Evolutionary conservation across 2,329 filamentous ascomycete species (phyloP).

Genomic region (Alternaria panax): DNA sequence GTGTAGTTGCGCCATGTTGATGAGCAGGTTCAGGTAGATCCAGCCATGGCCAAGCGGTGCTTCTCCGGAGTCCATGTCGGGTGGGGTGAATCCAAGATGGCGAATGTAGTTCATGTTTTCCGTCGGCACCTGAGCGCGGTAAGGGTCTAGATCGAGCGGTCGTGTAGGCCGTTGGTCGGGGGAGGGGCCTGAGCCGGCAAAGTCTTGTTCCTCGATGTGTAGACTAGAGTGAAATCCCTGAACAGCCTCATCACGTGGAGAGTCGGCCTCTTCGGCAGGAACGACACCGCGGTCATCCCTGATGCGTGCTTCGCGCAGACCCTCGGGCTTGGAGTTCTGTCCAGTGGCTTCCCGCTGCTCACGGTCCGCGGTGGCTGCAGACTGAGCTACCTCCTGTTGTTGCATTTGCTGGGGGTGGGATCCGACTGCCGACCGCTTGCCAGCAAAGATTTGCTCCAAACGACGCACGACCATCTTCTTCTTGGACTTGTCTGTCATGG

Average conservation of each 20-base stretch:
- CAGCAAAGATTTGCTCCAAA: constrained; percentile 82
- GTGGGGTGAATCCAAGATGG: constrained; percentile 73
- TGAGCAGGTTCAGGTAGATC: constrained; percentile 82
- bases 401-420: constrained; percentile 60
- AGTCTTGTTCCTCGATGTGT: constrained; percentile 35
- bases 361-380: constrained; percentile 59
- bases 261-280: constrained; percentile 26
- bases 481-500: constrained; percentile 75
- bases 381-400: constrained; percentile 65
- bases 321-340: constrained; percentile 47
- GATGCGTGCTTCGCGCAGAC: constrained; percentile 56
- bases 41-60: constrained; percentile 75
- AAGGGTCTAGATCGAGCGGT: constrained; percentile 77
- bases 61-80: constrained; percentile 58
- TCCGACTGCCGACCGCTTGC: constrained; percentile 61
- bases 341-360: constrained; percentile 52
- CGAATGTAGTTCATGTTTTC: constrained; percentile 84
- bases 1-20: constrained; percentile 83
- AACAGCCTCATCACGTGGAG: constrained; percentile 21
- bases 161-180: constrained; percentile 79
- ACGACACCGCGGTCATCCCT: constrained; percentile 40
- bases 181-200: constrained; percentile 45
- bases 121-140: constrained; percentile 74
- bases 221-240: constrained; percentile 28
- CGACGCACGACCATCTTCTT: constrained; percentile 79